phyloP scores from a whole-genome alignment of 768 basidiomycete species.

The Termitomyces sp. region DNA sequence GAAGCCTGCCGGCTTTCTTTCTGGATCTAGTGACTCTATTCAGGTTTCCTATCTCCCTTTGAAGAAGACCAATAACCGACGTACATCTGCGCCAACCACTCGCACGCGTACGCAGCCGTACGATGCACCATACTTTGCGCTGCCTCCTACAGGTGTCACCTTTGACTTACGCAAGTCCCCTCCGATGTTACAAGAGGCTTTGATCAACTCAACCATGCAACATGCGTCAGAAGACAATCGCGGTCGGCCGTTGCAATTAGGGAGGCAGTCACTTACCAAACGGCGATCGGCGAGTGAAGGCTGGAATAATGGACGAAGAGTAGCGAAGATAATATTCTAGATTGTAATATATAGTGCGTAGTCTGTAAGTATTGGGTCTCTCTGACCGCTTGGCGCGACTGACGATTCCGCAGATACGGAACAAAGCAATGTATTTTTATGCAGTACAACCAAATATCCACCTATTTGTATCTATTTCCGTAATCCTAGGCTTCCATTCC shows the following conservation, averaged over 20 bases:
- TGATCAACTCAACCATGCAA: slow-evolving; percentile 5
- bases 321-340: background rate
- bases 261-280: slow-evolving; percentile 16
- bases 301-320: slow-evolving; percentile 16
- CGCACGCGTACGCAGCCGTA: slow-evolving; percentile 38
- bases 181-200: slow-evolving; percentile 24
- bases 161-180: slow-evolving; percentile 21
- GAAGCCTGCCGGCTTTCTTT: slow-evolving; percentile 4
- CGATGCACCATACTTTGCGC: slow-evolving; percentile 42
- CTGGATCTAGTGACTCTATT: slow-evolving; percentile 13
- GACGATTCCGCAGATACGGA: background rate
- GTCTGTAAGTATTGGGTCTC: background rate
- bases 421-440: slow-evolving; percentile 2
- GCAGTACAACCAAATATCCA: background rate
- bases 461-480: background rate
- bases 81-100: slow-evolving; percentile 26
- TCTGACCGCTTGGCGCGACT: background rate
- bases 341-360: background rate
- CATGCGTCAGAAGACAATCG: slow-evolving; percentile 5
- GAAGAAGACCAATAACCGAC: slow-evolving; percentile 26
- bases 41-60: slow-evolving; percentile 22
- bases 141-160: slow-evolving; percentile 29
- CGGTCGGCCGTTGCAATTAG: slow-evolving; percentile 2
- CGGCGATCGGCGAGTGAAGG: slow-evolving; percentile 32
- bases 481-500: no score